A percentile compares a stretch with the other conserved stretches of the same genome.
These are phyloP conservation scores for Boletus rubropictus DNA, from an alignment of 768 basidiomycete genomes.

Conservation along the genomic window DNA sequence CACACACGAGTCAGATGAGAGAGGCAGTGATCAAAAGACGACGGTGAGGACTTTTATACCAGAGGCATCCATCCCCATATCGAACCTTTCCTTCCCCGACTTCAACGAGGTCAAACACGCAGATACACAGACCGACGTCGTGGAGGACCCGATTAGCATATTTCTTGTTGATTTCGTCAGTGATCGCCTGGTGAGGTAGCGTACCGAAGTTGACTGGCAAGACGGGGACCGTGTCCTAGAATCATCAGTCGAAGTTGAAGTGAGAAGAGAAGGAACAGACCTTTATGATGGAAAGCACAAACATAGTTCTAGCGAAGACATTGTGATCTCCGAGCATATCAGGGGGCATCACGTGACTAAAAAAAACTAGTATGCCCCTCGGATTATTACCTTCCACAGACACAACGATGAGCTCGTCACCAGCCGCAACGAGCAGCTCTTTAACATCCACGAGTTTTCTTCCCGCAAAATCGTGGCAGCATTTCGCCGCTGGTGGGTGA, in stretches of 20 bases:
- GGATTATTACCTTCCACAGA: neutral
- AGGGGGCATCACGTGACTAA: conserved; percentile 15
- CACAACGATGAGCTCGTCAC: conserved; percentile 11
- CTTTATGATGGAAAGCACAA: conserved; percentile 44
- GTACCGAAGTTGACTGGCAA: conserved; percentile 80
- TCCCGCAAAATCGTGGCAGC: conserved; percentile 76
- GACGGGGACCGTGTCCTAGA: conserved; percentile 86
- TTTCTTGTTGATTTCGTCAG: conserved; percentile 87
- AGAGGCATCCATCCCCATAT: conserved; percentile 91
- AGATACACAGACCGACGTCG: conserved; percentile 87
- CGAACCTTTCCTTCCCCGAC: conserved; percentile 89
- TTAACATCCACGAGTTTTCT: conserved; percentile 36
- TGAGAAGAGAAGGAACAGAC: conserved; percentile 3
- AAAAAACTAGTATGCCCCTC: conserved; percentile 2
- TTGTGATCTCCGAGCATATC: neutral
- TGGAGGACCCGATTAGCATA: conserved; percentile 90
- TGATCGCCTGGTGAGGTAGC: conserved; percentile 73
- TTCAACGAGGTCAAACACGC: conserved; percentile 80
- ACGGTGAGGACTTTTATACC: conserved; percentile 72
- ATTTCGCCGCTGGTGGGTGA: conserved; percentile 84
- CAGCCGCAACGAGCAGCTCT: conserved; percentile 18
- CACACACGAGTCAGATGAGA: conserved; percentile 1
- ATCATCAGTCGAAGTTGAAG: neutral
- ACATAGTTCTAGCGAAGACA: conserved; percentile 30
- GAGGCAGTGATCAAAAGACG: neutral